Evolutionary conservation across 768 basidiomycete genomes (phyloP).

Genomic region (Termitomyces heimii): DNA sequence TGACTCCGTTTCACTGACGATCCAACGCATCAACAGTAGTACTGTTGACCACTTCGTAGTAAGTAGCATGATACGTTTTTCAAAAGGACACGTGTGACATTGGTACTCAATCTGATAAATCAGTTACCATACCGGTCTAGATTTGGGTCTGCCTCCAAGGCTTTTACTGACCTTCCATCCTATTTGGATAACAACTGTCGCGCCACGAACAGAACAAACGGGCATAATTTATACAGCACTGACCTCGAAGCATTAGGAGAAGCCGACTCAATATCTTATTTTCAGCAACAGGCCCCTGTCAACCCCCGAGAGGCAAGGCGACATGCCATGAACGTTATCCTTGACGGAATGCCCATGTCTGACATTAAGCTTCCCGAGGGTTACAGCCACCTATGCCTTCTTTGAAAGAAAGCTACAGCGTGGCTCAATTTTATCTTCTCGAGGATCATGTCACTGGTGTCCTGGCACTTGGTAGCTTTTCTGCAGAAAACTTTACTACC

Average conservation of each 20-base stretch:
- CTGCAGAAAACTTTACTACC: slow-evolving; percentile 33
- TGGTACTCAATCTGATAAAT: not conserved
- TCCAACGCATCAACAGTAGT: slow-evolving; percentile 35
- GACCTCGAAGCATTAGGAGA: slow-evolving; percentile 8
- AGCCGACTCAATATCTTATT: slow-evolving; percentile 24
- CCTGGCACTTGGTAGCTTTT: slow-evolving; percentile 56
- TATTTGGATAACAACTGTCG: slow-evolving; percentile 50
- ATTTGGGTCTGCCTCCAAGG: slow-evolving; percentile 37
- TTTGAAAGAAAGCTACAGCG: slow-evolving; percentile 41
- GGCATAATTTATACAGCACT: slow-evolving; percentile 27
- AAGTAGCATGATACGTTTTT: slow-evolving; percentile 8
- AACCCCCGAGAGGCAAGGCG: slow-evolving; percentile 22
- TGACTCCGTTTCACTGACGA: slow-evolving; percentile 44
- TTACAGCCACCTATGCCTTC: slow-evolving; percentile 32
- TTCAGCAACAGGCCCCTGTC: slow-evolving; percentile 35
- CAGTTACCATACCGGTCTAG: slow-evolving; percentile 57
- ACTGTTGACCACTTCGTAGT: slow-evolving; percentile 39
- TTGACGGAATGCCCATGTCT: slow-evolving; percentile 39
- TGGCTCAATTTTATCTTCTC: slow-evolving; percentile 50
- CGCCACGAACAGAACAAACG: slow-evolving; percentile 43
- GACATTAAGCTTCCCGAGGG: slow-evolving; percentile 35
- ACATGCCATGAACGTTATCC: slow-evolving; percentile 42
- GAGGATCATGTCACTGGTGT: slow-evolving; percentile 48
- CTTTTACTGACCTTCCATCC: slow-evolving; percentile 43
- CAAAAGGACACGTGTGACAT: not conserved